Base-by-base conservation (phyloP, 106 monocot species). In the Acanthochlamys bracteata region DNA sequence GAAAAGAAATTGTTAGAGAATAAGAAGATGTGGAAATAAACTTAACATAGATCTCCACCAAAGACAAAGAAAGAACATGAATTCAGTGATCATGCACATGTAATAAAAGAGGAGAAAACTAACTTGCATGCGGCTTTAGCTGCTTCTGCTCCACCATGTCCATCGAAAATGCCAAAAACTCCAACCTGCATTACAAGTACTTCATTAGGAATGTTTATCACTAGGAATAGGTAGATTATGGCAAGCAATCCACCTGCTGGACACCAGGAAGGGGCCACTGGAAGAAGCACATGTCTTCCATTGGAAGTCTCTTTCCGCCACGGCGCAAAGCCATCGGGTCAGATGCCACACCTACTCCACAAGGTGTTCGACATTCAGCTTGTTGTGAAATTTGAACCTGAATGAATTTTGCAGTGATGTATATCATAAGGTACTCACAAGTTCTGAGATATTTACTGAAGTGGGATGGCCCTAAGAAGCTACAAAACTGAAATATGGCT, bases 71-170 rank as follows among this genome's bases (percentile, higher is more conserved):
- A n/a, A n/a, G n/a, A n/a, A n/a, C n/a, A n/a, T n/a, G n/a, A n/a
- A n/a, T n/a, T n/a, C n/a, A n/a, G n/a, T n/a, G n/a, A n/a, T n/a
- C n/a, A n/a, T n/a, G n/a, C n/a, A n/a, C n/a, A n/a, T n/a, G n/a
- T n/a, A n/a, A n/a, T n/a, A n/a, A 22, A 66, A 75, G 33, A 61
- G 56, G 26, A 66, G 63, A 77, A 39, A n/a, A 82, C 84, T 79
- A 62, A 94, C 93, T 78, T 81, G 83, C 86, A 79, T 54, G 86
- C 86, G 52, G 76, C 55, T 78, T 75, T 75, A 39, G 94, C 89
- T 54, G 90, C 94, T 79, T 67, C 90, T 53, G 46, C 79, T 64
- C 94, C 94, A 60, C 94, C 94, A 84, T 95, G 94, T 46, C 94
- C 94, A 82, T 95, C 94, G 82, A 86, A 95, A 27, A 95, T 86